A percentile compares a stretch with the other conserved stretches of the same genome.
Evolutionary conservation across 2,329 filamentous ascomycete genomes (phyloP).

Genomic region (Epichloe gansuensis): DNA sequence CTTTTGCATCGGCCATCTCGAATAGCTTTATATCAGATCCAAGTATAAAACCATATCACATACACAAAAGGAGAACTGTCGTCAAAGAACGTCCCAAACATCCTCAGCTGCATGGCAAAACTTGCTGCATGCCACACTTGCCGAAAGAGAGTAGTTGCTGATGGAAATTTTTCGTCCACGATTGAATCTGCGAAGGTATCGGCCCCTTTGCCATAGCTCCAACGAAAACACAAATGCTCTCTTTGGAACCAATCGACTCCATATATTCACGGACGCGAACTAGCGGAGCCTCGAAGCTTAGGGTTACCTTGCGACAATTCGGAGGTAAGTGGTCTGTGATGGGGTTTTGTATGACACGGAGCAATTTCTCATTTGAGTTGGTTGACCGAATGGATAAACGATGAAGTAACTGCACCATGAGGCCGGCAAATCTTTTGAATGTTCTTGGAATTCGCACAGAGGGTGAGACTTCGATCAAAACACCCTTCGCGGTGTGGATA

Average conservation of each 20-base stretch:
- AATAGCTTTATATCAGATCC: neutral
- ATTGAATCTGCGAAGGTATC: constrained; percentile 91
- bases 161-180: constrained; percentile 96
- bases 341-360: constrained; percentile 95
- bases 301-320: constrained; percentile 94
- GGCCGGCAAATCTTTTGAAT: constrained; percentile 95
- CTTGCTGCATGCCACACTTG: constrained; percentile 97
- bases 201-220: constrained; percentile 93
- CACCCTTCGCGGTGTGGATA: constrained; percentile 94
- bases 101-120: constrained; percentile 98
- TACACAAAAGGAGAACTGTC: too few relatives aligned
- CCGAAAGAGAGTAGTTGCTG: constrained; percentile 94
- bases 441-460: constrained; percentile 94
- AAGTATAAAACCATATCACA: too few relatives aligned
- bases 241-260: constrained; percentile 60
- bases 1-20: constrained; percentile 11
- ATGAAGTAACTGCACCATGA: constrained; percentile 97
- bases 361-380: constrained; percentile 91
- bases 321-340: constrained; percentile 94
- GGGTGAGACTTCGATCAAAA: constrained; percentile 96
- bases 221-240: constrained; percentile 96
- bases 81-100: constrained; percentile 82
- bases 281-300: constrained; percentile 85
- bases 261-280: constrained; percentile 86
- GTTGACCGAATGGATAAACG: constrained; percentile 91